Base-by-base conservation (phyloP, 306 rosid genomes). In the Glycine soja region DNA sequence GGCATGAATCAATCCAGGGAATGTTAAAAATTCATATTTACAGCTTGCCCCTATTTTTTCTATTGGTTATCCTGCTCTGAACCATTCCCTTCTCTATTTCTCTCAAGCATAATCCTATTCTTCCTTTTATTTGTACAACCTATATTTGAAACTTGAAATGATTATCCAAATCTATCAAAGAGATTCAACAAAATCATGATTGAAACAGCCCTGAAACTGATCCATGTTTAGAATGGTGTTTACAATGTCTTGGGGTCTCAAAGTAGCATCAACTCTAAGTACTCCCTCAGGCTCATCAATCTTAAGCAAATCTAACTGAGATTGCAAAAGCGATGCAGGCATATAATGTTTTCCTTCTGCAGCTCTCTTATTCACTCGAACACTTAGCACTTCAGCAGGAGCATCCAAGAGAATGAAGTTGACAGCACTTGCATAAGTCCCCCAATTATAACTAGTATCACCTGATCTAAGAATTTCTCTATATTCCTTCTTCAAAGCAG, bases 311-410 rank as follows among this genome's bases (percentile, higher is more conserved):
- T 87, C 91, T 42, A 93, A 74, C 84, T 93, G 98, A 72, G 98
- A 93, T 58, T 88, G 90, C 83, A 91, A 72, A 83, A 95, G 97
- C 46, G 91, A 85, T 15, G 97, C 78, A 8, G 98, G 86, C 98
- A 95, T 95, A 51, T 90, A 95, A 87, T 95, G 98, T 66, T 64
- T 87, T 34, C 98, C 97, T 86, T 95, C 90, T 63, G 85, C 86
- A 24, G 85, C 91, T 86, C 98, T 87, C 69, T 82, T 75, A 69
- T 68, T 88, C 6, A 95, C 75, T 7, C 97, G 82, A 54, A 82
- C 45, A 5, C 87, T 88, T 8, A 93, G 80, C 65, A 95, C 91
- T 32, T 91, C 92, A 13, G 89, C 88, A 48, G 83, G 81, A 64
- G 83, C 94, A 88, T 91, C 97, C 89, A 95, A 77, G 57, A 95